A percentile compares a stretch with the other conserved stretches of the same genome.
Conservation (phyloP, 345 rosid species). For the Reutealis trisperma region DNA sequence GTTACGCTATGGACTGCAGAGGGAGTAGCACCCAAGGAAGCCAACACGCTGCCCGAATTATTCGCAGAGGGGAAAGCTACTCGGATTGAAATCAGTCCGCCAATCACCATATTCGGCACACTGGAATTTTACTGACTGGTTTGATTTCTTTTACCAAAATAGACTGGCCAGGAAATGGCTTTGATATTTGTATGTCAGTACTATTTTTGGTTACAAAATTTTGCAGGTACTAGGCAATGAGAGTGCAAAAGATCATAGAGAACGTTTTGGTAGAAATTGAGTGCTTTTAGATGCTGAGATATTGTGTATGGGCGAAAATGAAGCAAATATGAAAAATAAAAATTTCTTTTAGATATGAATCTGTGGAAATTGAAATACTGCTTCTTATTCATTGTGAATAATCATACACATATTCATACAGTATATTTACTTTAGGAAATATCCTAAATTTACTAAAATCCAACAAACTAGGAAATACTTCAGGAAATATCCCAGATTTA, state of each 20-base stretch:
- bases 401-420: too few species aligned
- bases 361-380: too few species aligned
- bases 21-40: constrained; percentile 72
- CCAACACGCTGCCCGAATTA: constrained; percentile 66
- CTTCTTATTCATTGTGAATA: too few species aligned
- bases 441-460: too few species aligned
- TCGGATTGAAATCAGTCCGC: constrained; percentile 66
- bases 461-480: too few species aligned
- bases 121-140: constrained; percentile 58
- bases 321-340: not conserved
- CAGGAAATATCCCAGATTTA: too few species aligned
- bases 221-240: not conserved
- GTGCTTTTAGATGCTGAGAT: not conserved
- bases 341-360: too few species aligned
- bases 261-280: not conserved
- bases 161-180: constrained; percentile 10
- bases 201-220: not conserved
- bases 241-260: not conserved
- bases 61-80: constrained; percentile 68
- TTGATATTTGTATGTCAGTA: not conserved
- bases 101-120: constrained; percentile 60
- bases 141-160: not conserved
- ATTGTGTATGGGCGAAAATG: not conserved
- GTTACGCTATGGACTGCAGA: constrained; percentile 82
- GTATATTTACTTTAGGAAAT: too few species aligned